Evolutionary conservation across 768 basidiomycete species (phyloP), one percentile per base, ranked within the genome.

Genomic region (Russula brevipes): DNA sequence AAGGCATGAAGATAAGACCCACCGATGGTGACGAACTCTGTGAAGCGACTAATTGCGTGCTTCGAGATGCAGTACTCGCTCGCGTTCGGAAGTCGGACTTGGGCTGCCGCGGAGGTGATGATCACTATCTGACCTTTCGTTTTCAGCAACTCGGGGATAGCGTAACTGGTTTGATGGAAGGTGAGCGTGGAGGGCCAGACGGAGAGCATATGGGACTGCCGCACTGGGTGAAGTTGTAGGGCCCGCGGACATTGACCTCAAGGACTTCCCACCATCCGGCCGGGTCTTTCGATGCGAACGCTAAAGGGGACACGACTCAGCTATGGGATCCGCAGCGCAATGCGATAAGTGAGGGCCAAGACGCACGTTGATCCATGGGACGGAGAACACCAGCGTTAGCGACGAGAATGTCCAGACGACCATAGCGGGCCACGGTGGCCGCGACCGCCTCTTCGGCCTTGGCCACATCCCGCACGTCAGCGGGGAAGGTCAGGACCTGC

Each of bases 31-130:
- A 65, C 11, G 14, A 61, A 59, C 45, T 62, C 64, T 6, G 51
- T 51, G 5, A 66, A 39, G 9, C 60, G 55, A 38, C 54, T 39
- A 5, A 65, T 24, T 0, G 61, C 60, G 6, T 47, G 45, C 35
- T 66, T 66, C 3, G 65, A 61, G 4, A 42, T 45, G 36, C 46
- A 63, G 36, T 63, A 66, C 31, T 64, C 57, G 30, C 65, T 66
- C n/a, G 12, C 17, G 5, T 17, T 45, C 8, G 61, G 46, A 19
- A 39, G 2, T 36, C 60, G 56, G 0, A 42, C 4, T 39, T 54
- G 56, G 3, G 52, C 56, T 11, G 45, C 56, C 7, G 0, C 17
- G 1, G 60, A 62, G 9, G 17, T 16, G 4, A 50, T 0, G 12
- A 58, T 17, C 3, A 62, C 36, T 7, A 55, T 6, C 45, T 59